Evolutionary conservation across 169 alveolate species (phyloP), one percentile per base, ranked within the genome.

Genomic region (Plasmodium cynomolgi): DNA sequence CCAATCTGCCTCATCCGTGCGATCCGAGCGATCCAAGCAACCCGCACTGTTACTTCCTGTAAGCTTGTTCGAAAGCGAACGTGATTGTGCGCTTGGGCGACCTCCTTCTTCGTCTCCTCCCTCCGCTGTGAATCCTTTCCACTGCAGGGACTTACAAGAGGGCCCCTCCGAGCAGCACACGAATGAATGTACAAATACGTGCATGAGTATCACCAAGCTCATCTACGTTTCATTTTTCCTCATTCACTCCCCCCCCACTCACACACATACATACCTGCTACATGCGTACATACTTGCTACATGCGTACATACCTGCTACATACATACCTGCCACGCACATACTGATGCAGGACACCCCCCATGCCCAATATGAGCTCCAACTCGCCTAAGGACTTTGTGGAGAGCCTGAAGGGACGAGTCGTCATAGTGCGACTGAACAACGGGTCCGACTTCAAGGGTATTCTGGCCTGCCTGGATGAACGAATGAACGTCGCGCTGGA

Each of bases 401-500:
- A 91, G 62, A 91, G 84, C 75, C 68, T 91, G 29, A 91, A 91
- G 58, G 95, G 95, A 4, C 92, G 73, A 20, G 72, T 96, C 15
- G 97, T 96, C 13, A 83, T 95, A 3, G 97, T 96, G 8, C 86
- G 96, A 73, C 93, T 96, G 75, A 95, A 95, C 91, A 95, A 96
- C 33, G 97, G 97, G 34, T 47, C 96, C 17, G 92, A 95, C 31
- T 96, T 92, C 83, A 93, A 82, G 86, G 98, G 98, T 0, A 91
- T 96, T 23, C 77, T 97, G 34, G 97, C 98, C 3, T 95, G 98
- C 58, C 85, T 97, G 83, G 98, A 97, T 95, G 98, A 97, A 75
- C 95, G 98, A 13, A 97, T 97, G 98, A 97, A 97, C 73, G 95
- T 97, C 68, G 98, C 98, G 2, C 93, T 97, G 96, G 98, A 96